Evolutionary conservation across 2,329 filamentous ascomycete genomes (phyloP), one percentile per base, ranked within the genome.

Genomic region (Phialophora verrucosa): DNA sequence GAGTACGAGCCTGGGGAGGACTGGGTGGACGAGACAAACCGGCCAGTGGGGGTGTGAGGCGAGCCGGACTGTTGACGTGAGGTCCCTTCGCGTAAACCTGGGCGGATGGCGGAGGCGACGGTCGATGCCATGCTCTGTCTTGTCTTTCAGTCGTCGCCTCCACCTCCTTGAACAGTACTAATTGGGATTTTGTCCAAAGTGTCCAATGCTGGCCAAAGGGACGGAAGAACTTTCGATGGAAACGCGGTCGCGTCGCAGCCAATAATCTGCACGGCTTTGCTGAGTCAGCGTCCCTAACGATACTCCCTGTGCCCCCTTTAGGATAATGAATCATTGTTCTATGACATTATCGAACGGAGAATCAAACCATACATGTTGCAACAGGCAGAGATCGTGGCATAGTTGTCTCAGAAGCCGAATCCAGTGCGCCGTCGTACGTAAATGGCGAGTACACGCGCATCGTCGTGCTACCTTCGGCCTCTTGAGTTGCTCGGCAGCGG

Each of bases 1-100:
- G 85, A 87, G 27, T 81, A 82, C 35, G 81, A 81, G 54, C 84
- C 81, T 1, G 87, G 85, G 4, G 87, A 88, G 32, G 84, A 85
- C 70, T 84, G 86, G 59, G 83, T 81, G 23, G 83, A 83, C 70
- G 88, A 75, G 72, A 86, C 78, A 74, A 81, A 76, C 69, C 85
- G 81, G 38, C 49, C 47, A 70, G 84, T 76, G 63, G 87, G 81
- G 44, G 85, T 91, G 71, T 87, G 86, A 57, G 89, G 88, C 65
- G 82, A 68, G 23, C 65, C 66, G 54, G 69, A 60, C 35, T 44
- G 60, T 53, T 69, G 69, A 25, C 69, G 63, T 51, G 59, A 61
- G 6, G 59, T 51, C 14, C 44, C 47, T 35, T 71, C 69, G 64
- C 70, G 70, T 2, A 71, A 55, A 27, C 64, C 59, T 29, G 70